Conservation (phyloP, 208 protist genomes). For the Borovskyia barvae region DNA sequence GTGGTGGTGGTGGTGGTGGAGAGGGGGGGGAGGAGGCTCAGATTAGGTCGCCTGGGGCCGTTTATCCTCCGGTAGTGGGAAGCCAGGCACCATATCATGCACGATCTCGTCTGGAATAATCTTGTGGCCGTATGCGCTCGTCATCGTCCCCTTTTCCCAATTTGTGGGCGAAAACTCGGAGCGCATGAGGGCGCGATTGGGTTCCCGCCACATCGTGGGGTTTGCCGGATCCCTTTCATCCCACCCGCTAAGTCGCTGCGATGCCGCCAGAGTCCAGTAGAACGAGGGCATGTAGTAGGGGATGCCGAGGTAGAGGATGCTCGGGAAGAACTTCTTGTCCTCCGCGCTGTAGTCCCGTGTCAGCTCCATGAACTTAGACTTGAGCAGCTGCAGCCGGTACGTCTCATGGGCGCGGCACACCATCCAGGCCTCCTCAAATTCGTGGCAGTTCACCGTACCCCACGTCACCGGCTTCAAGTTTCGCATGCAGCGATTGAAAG, state of each 20-base stretch:
- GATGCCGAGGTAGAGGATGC: slow-evolving; percentile 71
- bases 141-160: slow-evolving; percentile 86
- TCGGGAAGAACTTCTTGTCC: slow-evolving; percentile 91
- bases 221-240: slow-evolving; percentile 87
- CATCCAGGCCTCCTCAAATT: slow-evolving; percentile 89
- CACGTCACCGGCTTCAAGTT: slow-evolving; percentile 87
- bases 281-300: slow-evolving; percentile 78
- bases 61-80: slow-evolving; percentile 89
- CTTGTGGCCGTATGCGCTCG: slow-evolving; percentile 83
- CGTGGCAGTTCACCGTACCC: slow-evolving; percentile 86
- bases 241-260: slow-evolving; percentile 86
- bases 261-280: slow-evolving; percentile 86
- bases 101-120: slow-evolving; percentile 84
- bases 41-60: slow-evolving; percentile 33
- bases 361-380: slow-evolving; percentile 89
- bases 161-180: slow-evolving; percentile 87
- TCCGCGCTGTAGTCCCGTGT: slow-evolving; percentile 89
- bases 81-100: slow-evolving; percentile 84
- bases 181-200: slow-evolving; percentile 89
- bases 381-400: slow-evolving; percentile 87
- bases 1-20: no score
- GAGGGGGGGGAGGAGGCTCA: no score
- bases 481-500: slow-evolving; percentile 77
- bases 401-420: slow-evolving; percentile 85
- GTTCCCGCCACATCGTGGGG: slow-evolving; percentile 86